phyloP scores from a whole-genome alignment of 495 filamentous ascomycete genomes.

The Durotheca rogersii region DNA sequence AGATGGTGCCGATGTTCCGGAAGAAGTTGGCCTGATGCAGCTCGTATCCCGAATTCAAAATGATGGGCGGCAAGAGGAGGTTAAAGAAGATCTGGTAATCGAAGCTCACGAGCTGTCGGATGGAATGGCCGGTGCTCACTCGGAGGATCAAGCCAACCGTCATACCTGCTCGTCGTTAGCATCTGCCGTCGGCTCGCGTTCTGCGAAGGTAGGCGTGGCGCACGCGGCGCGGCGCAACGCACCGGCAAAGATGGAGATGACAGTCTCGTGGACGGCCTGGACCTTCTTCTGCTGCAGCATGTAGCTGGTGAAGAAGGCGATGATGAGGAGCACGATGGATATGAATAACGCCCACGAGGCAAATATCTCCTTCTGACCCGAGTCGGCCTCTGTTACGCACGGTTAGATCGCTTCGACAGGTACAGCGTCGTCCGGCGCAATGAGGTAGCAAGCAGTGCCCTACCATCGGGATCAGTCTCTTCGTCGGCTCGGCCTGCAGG shows the following conservation, averaged over 20 bases:
- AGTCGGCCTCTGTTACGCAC: constrained; percentile 44
- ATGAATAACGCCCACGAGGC: constrained; percentile 98
- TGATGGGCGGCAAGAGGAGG: constrained; percentile 93
- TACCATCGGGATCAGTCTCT: constrained; percentile 55
- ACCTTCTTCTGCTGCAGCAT: constrained; percentile 92
- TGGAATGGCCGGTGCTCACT: constrained; percentile 71
- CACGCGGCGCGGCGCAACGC: constrained; percentile 31
- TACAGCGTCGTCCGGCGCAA: constrained; percentile 9
- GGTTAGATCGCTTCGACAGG: constrained; percentile 26
- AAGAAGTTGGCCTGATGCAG: constrained; percentile 98
- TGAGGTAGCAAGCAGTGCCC: constrained; percentile 14
- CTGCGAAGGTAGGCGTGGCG: neutral
- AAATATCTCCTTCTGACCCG: constrained; percentile 78
- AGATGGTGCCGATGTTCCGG: constrained; percentile 93
- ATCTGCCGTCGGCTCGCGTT: constrained; percentile 8
- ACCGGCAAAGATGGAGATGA: constrained; percentile 97
- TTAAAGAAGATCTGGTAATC: constrained; percentile 99
- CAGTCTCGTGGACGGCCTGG: constrained; percentile 96
- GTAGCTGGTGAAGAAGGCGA: constrained; percentile 96
- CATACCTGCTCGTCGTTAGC: constrained; percentile 93
- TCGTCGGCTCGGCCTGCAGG: constrained; percentile 48
- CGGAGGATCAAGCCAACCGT: constrained; percentile 88
- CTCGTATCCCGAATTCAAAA: constrained; percentile 95
- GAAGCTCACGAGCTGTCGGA: constrained; percentile 88
- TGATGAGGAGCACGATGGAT: constrained; percentile 85